phyloP scores from a whole-genome alignment of 2,329 filamentous ascomycete species.

The Simplicillium aogashimaense region DNA sequence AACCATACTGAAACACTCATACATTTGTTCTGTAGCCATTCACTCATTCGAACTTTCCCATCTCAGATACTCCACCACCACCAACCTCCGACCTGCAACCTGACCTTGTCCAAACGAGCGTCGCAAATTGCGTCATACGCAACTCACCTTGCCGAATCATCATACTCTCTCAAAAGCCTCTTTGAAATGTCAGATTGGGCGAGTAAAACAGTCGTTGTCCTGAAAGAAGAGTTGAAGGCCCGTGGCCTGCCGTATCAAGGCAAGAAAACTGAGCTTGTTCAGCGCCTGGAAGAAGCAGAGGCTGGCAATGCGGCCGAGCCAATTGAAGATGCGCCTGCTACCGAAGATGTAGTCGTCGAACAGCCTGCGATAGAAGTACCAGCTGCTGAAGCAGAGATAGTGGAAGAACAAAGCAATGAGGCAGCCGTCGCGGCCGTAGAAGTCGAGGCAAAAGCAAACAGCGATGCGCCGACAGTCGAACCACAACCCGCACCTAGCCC shows the following conservation, averaged over 20 bases:
- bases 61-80: too few species aligned
- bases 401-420: constrained; percentile 10
- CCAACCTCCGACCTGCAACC: too few species aligned
- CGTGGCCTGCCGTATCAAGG: constrained; percentile 61
- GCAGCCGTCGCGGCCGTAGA: constrained; percentile 7
- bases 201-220: constrained; percentile 62
- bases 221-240: constrained; percentile 64
- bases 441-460: constrained; percentile 12
- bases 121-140: too few species aligned
- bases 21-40: too few species aligned
- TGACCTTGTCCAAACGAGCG: too few species aligned
- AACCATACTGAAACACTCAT: too few species aligned
- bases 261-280: constrained; percentile 62
- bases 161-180: neutral
- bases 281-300: constrained; percentile 43
- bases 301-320: neutral
- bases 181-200: constrained; percentile 39
- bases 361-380: constrained; percentile 5
- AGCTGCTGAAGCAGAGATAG: constrained; percentile 5
- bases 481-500: constrained; percentile 4
- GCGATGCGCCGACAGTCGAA: constrained; percentile 7
- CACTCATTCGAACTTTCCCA: too few species aligned
- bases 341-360: constrained; percentile 2
- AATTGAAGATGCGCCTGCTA: constrained; percentile 11
- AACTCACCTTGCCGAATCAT: neutral